These are phyloP conservation scores for Aspergillus sp. DNA, from an alignment of 2,329 filamentous ascomycete genomes.

Conservation along the genomic window DNA sequence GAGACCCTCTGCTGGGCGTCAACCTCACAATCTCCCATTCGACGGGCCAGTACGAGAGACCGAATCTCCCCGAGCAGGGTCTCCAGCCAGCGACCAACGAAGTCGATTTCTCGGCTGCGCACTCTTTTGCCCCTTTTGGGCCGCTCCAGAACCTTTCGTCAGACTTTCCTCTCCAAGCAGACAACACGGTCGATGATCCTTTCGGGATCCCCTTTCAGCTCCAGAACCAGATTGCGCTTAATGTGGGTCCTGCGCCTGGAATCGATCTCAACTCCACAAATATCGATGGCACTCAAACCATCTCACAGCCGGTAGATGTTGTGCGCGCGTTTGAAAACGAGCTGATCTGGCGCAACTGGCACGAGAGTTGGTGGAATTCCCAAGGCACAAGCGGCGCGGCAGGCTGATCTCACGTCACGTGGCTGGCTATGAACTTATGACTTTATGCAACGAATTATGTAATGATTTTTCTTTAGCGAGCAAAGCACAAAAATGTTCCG, in stretches of 20 bases:
- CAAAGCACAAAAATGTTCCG: background rate
- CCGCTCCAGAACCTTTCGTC: background rate
- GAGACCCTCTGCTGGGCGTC: background rate
- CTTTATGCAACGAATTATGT: background rate
- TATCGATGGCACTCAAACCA: background rate
- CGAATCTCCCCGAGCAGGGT: background rate
- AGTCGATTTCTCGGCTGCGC: background rate
- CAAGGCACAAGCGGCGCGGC: background rate
- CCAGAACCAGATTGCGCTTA: background rate
- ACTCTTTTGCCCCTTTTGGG: background rate
- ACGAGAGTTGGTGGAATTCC: slow-evolving; percentile 12
- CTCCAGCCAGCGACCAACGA: background rate
- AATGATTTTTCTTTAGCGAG: background rate
- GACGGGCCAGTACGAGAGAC: background rate
- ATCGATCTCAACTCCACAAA: background rate
- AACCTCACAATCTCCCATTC: background rate
- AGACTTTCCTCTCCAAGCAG: background rate
- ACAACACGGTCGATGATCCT: background rate
- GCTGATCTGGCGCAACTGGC: slow-evolving; percentile 11
- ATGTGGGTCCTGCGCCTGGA: background rate
- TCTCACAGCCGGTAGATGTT: slow-evolving; percentile 6
- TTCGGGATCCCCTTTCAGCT: slow-evolving; percentile 12
- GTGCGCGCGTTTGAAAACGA: slow-evolving; percentile 10
- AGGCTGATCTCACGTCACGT: background rate
- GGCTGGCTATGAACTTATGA: too few relatives aligned